phyloP scores from a whole-genome alignment of 768 basidiomycete genomes.

The Boletus coccyginus region DNA sequence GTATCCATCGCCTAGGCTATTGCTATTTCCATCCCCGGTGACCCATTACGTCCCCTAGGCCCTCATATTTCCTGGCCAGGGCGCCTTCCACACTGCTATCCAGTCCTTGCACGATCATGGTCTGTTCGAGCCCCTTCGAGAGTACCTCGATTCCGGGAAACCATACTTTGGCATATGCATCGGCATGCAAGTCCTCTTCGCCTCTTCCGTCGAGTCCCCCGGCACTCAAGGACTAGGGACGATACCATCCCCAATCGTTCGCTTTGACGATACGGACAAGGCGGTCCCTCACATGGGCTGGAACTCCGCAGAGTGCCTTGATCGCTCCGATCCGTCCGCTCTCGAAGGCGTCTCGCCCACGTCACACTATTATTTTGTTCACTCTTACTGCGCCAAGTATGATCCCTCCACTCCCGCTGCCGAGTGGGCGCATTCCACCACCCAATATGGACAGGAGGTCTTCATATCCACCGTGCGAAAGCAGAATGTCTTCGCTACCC shows the following conservation, averaged over 20 bases:
- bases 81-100: slow-evolving; percentile 88
- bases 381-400: slow-evolving; percentile 88
- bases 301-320: slow-evolving; percentile 72
- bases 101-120: slow-evolving; percentile 68
- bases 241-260: slow-evolving; percentile 77
- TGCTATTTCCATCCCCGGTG: slow-evolving; percentile 4
- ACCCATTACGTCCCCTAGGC: slow-evolving; percentile 47
- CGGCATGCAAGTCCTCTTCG: slow-evolving; percentile 95
- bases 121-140: slow-evolving; percentile 73
- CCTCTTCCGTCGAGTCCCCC: slow-evolving; percentile 78
- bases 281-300: slow-evolving; percentile 98
- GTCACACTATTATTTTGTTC: slow-evolving; percentile 94
- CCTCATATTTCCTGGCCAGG: slow-evolving; percentile 96
- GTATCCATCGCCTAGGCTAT: slow-evolving; percentile 31
- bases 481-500: slow-evolving; percentile 85
- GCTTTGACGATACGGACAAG: slow-evolving; percentile 71
- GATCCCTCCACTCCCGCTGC: slow-evolving; percentile 57
- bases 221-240: slow-evolving; percentile 69
- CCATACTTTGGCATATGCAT: slow-evolving; percentile 99
- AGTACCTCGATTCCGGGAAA: slow-evolving; percentile 81
- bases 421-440: slow-evolving; percentile 80
- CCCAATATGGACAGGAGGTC: slow-evolving; percentile 91
- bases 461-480: slow-evolving; percentile 84
- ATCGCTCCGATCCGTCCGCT: slow-evolving; percentile 37
- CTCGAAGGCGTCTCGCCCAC: slow-evolving; percentile 47